Percentiles rank a stretch among this genome's conserved stretches.
Conservation (phyloP, 2,329 filamentous ascomycete genomes). For the Diaporthe aspalathi region DNA sequence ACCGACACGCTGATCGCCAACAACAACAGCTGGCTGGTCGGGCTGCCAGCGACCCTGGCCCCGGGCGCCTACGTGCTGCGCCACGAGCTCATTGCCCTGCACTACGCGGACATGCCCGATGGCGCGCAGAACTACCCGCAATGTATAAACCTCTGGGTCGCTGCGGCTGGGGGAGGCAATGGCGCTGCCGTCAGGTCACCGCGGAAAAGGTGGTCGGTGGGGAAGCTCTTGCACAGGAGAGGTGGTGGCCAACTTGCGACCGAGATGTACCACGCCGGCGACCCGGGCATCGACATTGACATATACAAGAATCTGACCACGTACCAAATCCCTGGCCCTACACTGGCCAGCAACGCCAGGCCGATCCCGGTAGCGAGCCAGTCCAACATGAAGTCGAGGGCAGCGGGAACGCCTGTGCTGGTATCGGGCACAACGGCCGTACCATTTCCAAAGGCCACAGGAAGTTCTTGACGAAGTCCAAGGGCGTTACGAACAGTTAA, state of each 20-base stretch:
- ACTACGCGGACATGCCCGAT: constrained; percentile 43
- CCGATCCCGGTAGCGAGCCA: constrained; percentile 44
- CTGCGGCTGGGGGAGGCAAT: neutral
- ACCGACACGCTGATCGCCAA: constrained; percentile 61
- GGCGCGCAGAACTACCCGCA: constrained; percentile 49
- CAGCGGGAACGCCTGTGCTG: constrained; percentile 44
- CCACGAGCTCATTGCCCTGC: constrained; percentile 61
- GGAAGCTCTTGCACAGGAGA: neutral
- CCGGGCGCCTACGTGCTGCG: constrained; percentile 64
- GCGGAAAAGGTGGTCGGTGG: constrained; percentile 3
- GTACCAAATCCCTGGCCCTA: constrained; percentile 47
- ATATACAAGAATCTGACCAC: constrained; percentile 41
- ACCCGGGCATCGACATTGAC: constrained; percentile 45
- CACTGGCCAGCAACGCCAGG: constrained; percentile 43
- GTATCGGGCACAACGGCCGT: constrained; percentile 42
- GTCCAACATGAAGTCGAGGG: constrained; percentile 36
- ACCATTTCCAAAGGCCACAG: constrained; percentile 35
- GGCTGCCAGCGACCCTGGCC: constrained; percentile 55
- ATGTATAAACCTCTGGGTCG: constrained; percentile 47
- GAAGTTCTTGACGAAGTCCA: accelerated
- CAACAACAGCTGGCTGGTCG: constrained; percentile 64
- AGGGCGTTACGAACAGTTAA: neutral
- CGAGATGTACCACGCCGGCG: constrained; percentile 43
- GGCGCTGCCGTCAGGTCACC: neutral
- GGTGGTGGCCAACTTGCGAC: constrained; percentile 39